Evolutionary conservation across 2,329 filamentous ascomycete species (phyloP).

Genomic region (Davidsoniella virescens): DNA sequence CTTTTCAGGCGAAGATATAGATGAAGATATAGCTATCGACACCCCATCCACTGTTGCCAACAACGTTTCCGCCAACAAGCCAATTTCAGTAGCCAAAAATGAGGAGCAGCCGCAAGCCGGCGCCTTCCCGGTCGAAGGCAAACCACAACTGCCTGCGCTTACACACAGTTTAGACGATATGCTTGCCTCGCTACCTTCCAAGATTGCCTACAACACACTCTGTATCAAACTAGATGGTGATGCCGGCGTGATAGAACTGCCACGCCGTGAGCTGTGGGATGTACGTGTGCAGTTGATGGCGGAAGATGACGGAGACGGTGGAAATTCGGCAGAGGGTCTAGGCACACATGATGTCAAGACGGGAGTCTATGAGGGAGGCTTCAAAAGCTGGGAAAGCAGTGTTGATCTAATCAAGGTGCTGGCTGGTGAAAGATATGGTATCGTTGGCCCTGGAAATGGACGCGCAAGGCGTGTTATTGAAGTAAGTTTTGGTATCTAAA

Average conservation of each 20-base stretch:
- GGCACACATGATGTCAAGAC: constrained; percentile 61
- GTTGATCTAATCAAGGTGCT: constrained; percentile 62
- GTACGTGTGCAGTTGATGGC: constrained; percentile 70
- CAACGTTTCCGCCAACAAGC: constrained; percentile 15
- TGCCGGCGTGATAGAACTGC: constrained; percentile 33
- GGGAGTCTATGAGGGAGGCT: constrained; percentile 72
- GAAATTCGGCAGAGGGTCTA: constrained; percentile 27
- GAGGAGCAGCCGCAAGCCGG: constrained; percentile 18
- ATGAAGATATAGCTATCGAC: constrained; percentile 24
- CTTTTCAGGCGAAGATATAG: constrained; percentile 49
- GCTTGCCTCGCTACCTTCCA: constrained; percentile 49
- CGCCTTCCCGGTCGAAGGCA: constrained; percentile 46
- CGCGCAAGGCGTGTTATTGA: constrained; percentile 33
- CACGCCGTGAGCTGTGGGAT: constrained; percentile 66
- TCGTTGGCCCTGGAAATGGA: constrained; percentile 17
- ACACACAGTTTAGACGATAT: constrained; percentile 34
- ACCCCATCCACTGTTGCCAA: constrained; percentile 14
- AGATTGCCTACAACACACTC: constrained; percentile 52
- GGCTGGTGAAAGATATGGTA: constrained; percentile 25
- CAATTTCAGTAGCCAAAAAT: constrained; percentile 9
- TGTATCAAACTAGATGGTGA: constrained; percentile 31
- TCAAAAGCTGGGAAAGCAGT: constrained; percentile 83
- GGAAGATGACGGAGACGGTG: constrained; percentile 35
- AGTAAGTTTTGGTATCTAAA: constrained; percentile 24
- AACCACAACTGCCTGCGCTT: constrained; percentile 39